Conservation (phyloP, 257 asterid genomes). For the Nicotiana attenuata region DNA sequence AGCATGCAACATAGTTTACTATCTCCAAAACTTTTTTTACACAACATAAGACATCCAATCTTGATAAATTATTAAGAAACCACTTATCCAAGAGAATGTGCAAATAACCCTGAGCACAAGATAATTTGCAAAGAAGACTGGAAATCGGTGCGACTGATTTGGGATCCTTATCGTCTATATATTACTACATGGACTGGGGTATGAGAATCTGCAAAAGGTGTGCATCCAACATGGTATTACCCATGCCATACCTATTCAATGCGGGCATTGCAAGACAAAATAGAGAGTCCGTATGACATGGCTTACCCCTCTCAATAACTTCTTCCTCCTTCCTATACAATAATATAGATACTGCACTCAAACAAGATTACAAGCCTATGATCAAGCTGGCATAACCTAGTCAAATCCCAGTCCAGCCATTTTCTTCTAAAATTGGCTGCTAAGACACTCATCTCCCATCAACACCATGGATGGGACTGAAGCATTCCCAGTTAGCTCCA, state of each 20-base stretch:
- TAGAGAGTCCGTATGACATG: background rate
- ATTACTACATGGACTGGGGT: background rate
- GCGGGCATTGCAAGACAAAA: background rate
- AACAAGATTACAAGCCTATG: background rate
- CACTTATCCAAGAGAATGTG: background rate
- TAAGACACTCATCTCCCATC: slow-evolving; percentile 5
- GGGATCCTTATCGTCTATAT: background rate
- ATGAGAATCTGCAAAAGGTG: slow-evolving; percentile 2
- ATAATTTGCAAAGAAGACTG: background rate
- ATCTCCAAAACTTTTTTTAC: background rate
- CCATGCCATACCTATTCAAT: background rate
- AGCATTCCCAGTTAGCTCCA: background rate
- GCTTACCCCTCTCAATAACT: background rate
- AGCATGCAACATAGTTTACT: background rate
- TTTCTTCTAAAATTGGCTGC: background rate
- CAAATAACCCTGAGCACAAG: background rate
- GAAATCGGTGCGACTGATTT: background rate
- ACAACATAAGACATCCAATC: background rate
- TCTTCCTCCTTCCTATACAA: background rate
- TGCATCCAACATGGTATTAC: background rate
- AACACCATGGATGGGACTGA: background rate
- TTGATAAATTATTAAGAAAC: background rate
- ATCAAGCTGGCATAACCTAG: slow-evolving; percentile 1
- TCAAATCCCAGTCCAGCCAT: background rate
- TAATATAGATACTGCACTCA: background rate